These are phyloP conservation scores for Mycena polygramma DNA, from an alignment of 768 basidiomycete species.

Conservation along the genomic window DNA sequence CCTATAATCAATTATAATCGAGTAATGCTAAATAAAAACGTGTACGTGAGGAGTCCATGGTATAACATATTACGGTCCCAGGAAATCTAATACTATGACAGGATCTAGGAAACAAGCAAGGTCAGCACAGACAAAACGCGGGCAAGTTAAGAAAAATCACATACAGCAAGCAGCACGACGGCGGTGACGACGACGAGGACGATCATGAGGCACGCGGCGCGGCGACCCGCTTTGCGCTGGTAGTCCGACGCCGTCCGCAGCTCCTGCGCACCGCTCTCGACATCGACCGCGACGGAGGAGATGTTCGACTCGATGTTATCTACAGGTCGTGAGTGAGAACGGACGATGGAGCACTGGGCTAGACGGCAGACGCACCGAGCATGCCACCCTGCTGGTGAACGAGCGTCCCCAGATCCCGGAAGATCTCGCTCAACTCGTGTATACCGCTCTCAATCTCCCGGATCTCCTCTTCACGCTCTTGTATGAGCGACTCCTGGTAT, in stretches of 20 bases:
- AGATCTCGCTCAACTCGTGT: conserved; percentile 95
- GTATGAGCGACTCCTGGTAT: conserved; percentile 95
- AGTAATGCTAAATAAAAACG: conserved; percentile 5
- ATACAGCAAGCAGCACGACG: conserved; percentile 93
- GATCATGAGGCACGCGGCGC: conserved; percentile 92
- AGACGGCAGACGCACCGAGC: conserved; percentile 74
- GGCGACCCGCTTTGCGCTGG: conserved; percentile 92
- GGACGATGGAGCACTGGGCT: too few relatives aligned
- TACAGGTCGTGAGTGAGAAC: not conserved
- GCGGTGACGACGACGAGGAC: conserved; percentile 87
- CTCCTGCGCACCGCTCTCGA: conserved; percentile 80
- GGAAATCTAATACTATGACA: conserved; percentile 52
- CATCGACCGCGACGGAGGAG: conserved; percentile 5
- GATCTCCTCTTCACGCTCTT: conserved; percentile 95
- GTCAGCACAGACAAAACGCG: not conserved
- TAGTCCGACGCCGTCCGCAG: conserved; percentile 91
- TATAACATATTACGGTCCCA: conserved; percentile 34
- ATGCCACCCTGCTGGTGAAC: conserved; percentile 95
- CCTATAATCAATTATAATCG: not conserved
- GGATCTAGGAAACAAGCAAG: conserved; percentile 22
- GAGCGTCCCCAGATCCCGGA: conserved; percentile 94
- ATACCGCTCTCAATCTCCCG: conserved; percentile 97
- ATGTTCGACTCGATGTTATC: not conserved
- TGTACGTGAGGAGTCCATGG: conserved; percentile 53
- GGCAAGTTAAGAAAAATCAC: conserved; percentile 49